phyloP scores from a whole-genome alignment of 352 stramenopile genomes.

The Phytopythium vexans region DNA sequence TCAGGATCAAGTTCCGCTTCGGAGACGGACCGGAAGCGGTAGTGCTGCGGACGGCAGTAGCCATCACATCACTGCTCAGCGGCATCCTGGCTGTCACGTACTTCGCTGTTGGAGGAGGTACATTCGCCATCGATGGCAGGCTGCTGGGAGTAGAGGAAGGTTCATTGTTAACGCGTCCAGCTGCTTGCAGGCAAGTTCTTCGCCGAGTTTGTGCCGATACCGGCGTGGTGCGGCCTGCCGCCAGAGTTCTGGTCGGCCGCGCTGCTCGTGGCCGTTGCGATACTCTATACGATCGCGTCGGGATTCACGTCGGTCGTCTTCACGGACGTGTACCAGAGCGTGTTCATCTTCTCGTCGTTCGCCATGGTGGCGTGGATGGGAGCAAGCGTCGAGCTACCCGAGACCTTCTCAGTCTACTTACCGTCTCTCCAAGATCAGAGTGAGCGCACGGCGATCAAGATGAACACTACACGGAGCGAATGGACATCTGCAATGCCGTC shows the following conservation, averaged over 20 bases:
- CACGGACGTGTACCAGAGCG: constrained; percentile 79
- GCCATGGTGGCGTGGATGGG: constrained; percentile 56
- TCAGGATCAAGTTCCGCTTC: constrained; percentile 84
- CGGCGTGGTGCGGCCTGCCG: constrained; percentile 44
- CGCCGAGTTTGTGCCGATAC: constrained; percentile 67
- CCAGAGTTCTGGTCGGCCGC: constrained; percentile 69
- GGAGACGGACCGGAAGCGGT: constrained; percentile 44
- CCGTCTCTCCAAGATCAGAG: neutral
- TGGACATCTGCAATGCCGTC: constrained; percentile 51
- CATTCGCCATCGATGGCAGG: neutral
- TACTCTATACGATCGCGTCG: constrained; percentile 70
- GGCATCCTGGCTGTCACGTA: constrained; percentile 69
- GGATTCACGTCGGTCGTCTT: constrained; percentile 76
- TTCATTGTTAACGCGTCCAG: neutral
- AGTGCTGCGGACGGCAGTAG: constrained; percentile 58
- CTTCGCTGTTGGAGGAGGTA: constrained; percentile 68
- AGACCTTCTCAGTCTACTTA: constrained; percentile 57
- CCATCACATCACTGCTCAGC: constrained; percentile 57
- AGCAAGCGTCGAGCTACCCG: constrained; percentile 45
- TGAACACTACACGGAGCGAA: constrained; percentile 40
- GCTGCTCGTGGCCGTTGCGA: constrained; percentile 59
- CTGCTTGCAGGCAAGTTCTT: constrained; percentile 57
- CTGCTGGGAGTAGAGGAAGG: neutral
- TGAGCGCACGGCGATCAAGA: constrained; percentile 12
- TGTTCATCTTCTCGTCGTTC: constrained; percentile 84